phyloP scores from a whole-genome alignment of 768 basidiomycete genomes.

The Serendipita vermifera region DNA sequence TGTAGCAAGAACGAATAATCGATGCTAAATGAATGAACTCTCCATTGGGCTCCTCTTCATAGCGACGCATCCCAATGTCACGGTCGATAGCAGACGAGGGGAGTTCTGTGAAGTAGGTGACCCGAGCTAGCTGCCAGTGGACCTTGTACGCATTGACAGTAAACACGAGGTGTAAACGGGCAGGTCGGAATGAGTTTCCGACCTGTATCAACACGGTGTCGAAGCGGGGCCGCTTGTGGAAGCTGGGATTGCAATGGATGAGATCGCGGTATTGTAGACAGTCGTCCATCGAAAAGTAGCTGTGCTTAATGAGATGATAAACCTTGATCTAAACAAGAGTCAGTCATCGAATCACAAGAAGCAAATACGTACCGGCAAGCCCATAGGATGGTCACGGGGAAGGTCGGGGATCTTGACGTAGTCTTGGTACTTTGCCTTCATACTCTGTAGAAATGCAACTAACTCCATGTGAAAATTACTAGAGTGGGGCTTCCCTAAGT shows the following conservation, averaged over 20 bases:
- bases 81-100: not conserved
- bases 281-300: not conserved
- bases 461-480: not conserved
- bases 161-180: not conserved
- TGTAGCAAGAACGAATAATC: no score
- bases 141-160: not conserved
- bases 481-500: not conserved
- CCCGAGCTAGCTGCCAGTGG: not conserved
- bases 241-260: not conserved
- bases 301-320: not conserved
- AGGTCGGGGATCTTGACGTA: not conserved
- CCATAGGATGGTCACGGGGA: not conserved
- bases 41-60: no score
- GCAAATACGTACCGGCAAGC: not conserved
- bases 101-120: not conserved
- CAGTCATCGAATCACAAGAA: not conserved
- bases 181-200: not conserved
- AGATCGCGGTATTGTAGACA: not conserved
- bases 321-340: not conserved
- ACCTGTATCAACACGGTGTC: not conserved
- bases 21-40: no score
- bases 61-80: no score
- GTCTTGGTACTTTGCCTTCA: no score
- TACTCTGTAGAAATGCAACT: no score
- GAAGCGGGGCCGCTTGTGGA: not conserved